These are phyloP conservation scores for Coemansia sp. DNA, from an alignment of 192 early-diverging fungal genomes.

Conservation along the genomic window DNA sequence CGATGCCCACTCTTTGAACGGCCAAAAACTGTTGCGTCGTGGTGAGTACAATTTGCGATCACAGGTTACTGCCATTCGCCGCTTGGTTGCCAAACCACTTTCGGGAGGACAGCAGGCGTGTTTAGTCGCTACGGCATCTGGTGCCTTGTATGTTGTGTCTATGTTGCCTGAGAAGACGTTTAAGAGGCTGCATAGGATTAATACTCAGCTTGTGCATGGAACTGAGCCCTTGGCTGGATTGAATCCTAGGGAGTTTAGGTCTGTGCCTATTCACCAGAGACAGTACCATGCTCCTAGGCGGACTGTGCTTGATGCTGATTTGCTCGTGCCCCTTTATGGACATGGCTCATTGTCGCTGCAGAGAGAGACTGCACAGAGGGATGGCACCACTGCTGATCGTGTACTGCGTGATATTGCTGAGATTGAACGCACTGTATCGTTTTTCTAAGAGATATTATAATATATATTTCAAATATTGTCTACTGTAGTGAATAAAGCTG, in stretches of 20 bases:
- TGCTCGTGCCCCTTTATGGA: constrained; percentile 71
- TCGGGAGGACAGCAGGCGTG: constrained; percentile 43
- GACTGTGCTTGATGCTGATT: constrained; percentile 82
- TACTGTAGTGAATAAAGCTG: constrained; percentile 26
- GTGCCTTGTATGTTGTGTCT: constrained; percentile 30
- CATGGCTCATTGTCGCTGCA: constrained; percentile 69
- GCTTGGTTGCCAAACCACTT: constrained; percentile 50
- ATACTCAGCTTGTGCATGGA: constrained; percentile 80
- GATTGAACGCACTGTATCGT: constrained; percentile 24
- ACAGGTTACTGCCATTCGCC: constrained; percentile 68
- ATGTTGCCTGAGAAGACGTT: constrained; percentile 88
- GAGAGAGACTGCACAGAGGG: constrained; percentile 83
- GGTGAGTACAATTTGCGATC: constrained; percentile 87
- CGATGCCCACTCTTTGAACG: constrained; percentile 84
- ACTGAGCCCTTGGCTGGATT: constrained; percentile 83
- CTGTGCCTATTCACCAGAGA: constrained; percentile 61
- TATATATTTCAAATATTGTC: neutral
- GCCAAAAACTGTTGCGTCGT: constrained; percentile 83
- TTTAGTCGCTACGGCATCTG: constrained; percentile 49
- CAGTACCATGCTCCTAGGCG: constrained; percentile 73
- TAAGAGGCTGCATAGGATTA: constrained; percentile 83
- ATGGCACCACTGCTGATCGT: constrained; percentile 80
- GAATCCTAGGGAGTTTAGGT: constrained; percentile 88
- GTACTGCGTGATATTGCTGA: constrained; percentile 57
- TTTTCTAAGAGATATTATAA: constrained; percentile 13